Evolutionary conservation across 768 basidiomycete genomes (phyloP).

Genomic region (Tricholoma bakamatsutake): DNA sequence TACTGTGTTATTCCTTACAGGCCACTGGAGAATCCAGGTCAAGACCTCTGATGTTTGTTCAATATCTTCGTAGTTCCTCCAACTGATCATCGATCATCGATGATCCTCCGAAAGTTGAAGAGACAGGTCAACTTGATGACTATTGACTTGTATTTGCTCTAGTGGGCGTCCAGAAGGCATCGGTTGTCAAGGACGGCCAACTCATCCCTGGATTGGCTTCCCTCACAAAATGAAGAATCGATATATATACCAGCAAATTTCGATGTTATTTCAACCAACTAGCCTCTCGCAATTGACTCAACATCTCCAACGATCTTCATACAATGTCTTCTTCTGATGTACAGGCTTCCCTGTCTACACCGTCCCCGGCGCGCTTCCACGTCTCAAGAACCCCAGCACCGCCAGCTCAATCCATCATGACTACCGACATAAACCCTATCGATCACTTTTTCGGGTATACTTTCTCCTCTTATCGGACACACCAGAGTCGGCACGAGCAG

Average conservation of each 20-base stretch:
- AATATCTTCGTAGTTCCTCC: no score
- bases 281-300: background rate
- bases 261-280: background rate
- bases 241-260: conserved; percentile 1
- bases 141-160: background rate
- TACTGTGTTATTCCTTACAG: background rate
- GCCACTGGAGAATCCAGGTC: background rate
- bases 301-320: background rate
- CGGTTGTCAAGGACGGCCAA: background rate
- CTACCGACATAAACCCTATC: conserved; percentile 17
- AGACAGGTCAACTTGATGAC: background rate
- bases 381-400: conserved; percentile 15
- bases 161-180: background rate
- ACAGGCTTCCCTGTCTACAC: conserved; percentile 8
- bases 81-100: no score
- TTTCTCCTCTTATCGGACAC: conserved; percentile 26
- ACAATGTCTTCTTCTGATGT: conserved; percentile 15
- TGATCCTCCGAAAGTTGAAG: no score
- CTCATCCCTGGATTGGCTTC: background rate
- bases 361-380: conserved; percentile 16
- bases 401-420: conserved; percentile 5
- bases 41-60: no score
- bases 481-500: conserved; percentile 36
- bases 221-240: conserved; percentile 5
- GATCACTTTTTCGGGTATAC: conserved; percentile 34